A percentile compares a stretch with the other conserved stretches of the same genome.
Evolutionary conservation across 306 rosid species (phyloP).

Genomic region (Gastrolobium villosum): DNA sequence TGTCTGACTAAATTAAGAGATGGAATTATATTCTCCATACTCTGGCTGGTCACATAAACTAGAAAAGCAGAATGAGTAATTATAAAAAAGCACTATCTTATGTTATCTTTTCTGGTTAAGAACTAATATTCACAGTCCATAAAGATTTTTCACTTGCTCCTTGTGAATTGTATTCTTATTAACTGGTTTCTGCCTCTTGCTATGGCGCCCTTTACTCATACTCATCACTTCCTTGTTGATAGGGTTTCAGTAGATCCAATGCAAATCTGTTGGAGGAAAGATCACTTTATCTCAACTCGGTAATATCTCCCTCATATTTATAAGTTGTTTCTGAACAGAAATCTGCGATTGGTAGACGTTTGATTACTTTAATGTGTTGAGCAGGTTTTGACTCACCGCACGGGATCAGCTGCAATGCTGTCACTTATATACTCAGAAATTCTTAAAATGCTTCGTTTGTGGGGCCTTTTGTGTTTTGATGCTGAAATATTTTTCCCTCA

Average conservation of each 20-base stretch:
- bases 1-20: not conserved
- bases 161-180: not conserved
- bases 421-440: constrained; percentile 87
- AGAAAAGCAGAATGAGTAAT: too few species aligned
- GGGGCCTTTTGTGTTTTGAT: constrained; percentile 95
- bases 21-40: not conserved
- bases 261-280: too few species aligned
- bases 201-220: too few species aligned
- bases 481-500: constrained; percentile 89
- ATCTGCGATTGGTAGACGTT: constrained; percentile 10
- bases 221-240: too few species aligned
- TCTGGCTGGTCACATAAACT: not conserved
- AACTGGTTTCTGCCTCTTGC: too few species aligned
- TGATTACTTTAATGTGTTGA: constrained; percentile 42
- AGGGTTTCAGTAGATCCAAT: too few species aligned
- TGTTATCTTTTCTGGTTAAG: too few species aligned
- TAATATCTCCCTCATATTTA: constrained; percentile 49
- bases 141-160: not conserved
- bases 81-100: too few species aligned
- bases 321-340: constrained; percentile 41
- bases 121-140: not conserved
- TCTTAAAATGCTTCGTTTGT: constrained; percentile 89
- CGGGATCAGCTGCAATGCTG: constrained; percentile 83
- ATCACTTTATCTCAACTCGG: constrained; percentile 73
- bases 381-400: constrained; percentile 94